Evolutionary conservation across 768 basidiomycete species (phyloP), one percentile per base, ranked within the genome.

Genomic region (Floccularia luteovirens): DNA sequence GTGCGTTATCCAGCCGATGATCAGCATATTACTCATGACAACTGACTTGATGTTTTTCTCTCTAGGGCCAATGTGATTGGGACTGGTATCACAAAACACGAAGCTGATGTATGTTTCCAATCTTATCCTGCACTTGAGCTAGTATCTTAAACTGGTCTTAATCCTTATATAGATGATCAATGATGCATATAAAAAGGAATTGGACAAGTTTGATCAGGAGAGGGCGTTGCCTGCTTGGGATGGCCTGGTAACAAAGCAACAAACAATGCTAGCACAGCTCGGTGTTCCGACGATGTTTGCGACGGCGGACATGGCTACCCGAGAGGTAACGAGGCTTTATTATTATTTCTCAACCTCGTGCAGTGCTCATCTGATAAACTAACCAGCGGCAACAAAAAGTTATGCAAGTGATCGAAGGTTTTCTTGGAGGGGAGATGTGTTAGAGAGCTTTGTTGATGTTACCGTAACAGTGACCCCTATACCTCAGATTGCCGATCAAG

Each of bases 211-310:
- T 52, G 88, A 90, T 52, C 50, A 50, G n/a, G 77, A 87, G 37
- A 70, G 81, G 25, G 81, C 69, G 7, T 57, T 90, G 4, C 66
- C 77, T 2, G 82, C 84, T 6, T 91, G 87, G 85, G 87, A 87
- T 51, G 74, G 72, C 14, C 66, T 90, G n/a, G 57, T 81, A 14
- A 61, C 73, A 36, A 76, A 74, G 49, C 89, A 91, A 55, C 88
- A 91, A 58, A 53, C 62, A 0, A 61, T 72, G 12, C 63, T 91
- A 35, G 75, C 77, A 47, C 55, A 66, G 22, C 61, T 81, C 32
- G 64, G 69, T 28, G 73, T 90, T 11, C 89, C 89, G 12, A 68
- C 75, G 2, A 89, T 91, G 82, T 84, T 74, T 52, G 58, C 64
- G 10, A 78, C 82, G 2, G 58, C 51, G 31, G 66, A 67, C 31